A percentile compares a stretch with the other conserved stretches of the same genome.
phyloP scores from a whole-genome alignment of 2,329 filamentous ascomycete genomes.

The Basipetospora chlamydospora region DNA sequence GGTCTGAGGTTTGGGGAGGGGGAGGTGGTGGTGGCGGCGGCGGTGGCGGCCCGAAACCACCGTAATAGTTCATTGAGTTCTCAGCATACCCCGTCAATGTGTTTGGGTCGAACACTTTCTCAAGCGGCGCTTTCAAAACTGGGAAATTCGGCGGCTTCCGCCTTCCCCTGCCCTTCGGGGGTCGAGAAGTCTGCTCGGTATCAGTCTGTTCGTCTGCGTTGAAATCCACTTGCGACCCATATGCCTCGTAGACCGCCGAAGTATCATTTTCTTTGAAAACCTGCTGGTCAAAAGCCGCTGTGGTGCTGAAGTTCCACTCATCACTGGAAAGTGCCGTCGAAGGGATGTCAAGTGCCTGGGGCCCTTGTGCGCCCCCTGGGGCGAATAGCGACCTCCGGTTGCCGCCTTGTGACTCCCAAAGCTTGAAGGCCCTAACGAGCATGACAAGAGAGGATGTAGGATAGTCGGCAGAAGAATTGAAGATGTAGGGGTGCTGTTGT shows the following conservation, averaged over 20 bases:
- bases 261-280: slow-evolving; percentile 37
- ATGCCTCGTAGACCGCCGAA: slow-evolving; percentile 45
- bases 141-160: slow-evolving; percentile 43
- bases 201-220: slow-evolving; percentile 16
- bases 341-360: slow-evolving; percentile 27
- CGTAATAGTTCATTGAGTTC: slow-evolving; percentile 47
- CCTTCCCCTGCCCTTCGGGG: slow-evolving; percentile 34
- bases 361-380: slow-evolving; percentile 41
- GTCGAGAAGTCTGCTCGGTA: slow-evolving; percentile 35
- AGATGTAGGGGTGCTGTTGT: slow-evolving; percentile 55
- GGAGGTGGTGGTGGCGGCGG: too few relatives aligned
- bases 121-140: slow-evolving; percentile 42
- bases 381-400: slow-evolving; percentile 51
- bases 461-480: slow-evolving; percentile 44
- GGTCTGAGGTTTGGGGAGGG: slow-evolving; percentile 41
- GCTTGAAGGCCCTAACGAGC: slow-evolving; percentile 56
- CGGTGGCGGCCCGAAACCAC: slow-evolving; percentile 17
- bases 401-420: slow-evolving; percentile 64
- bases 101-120: slow-evolving; percentile 53
- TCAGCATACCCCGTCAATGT: slow-evolving; percentile 51
- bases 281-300: slow-evolving; percentile 46
- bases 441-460: slow-evolving; percentile 49
- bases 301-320: slow-evolving; percentile 56
- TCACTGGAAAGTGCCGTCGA: slow-evolving; percentile 35
- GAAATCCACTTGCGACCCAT: slow-evolving; percentile 44